Conservation (phyloP, 495 filamentous ascomycete species). For the Penicillium daleae region DNA sequence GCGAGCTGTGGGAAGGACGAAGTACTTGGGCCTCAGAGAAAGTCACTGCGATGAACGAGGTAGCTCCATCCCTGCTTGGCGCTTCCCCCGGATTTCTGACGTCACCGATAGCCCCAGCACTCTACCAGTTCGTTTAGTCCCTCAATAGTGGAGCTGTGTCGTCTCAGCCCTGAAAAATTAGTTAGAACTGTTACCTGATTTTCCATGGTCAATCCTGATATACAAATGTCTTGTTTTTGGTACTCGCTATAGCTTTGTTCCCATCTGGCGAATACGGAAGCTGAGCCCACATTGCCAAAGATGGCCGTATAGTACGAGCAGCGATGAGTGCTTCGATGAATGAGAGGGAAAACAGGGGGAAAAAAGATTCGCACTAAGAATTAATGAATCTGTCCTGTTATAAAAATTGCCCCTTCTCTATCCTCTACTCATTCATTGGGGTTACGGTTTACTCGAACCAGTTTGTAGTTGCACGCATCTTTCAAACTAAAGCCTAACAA, state of each 20-base stretch:
- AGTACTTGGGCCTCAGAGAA: background rate
- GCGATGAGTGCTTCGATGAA: too few species aligned
- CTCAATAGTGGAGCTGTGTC: background rate
- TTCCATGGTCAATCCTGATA: background rate
- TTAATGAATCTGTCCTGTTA: too few species aligned
- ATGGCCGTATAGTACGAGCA: too few species aligned
- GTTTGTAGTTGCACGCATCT: slow-evolving; percentile 26
- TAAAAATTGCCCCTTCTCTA: background rate
- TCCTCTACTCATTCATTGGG: background rate
- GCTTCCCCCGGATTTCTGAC: slow-evolving; percentile 13
- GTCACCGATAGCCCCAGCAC: slow-evolving; percentile 8
- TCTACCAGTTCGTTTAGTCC: too few species aligned
- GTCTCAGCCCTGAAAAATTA: background rate
- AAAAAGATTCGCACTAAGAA: too few species aligned
- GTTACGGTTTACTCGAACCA: background rate
- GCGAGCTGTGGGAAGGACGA: too few species aligned
- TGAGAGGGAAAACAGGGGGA: too few species aligned
- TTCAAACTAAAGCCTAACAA: slow-evolving; percentile 21
- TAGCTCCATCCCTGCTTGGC: slow-evolving; percentile 7
- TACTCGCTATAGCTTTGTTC: background rate
- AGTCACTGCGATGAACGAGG: background rate
- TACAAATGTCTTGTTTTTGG: background rate
- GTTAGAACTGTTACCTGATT: background rate
- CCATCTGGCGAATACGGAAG: too few species aligned
- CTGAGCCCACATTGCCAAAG: too few species aligned